A percentile compares a stretch with the other conserved stretches of the same genome.
These are phyloP conservation scores for Mayamaea pseudoterrestris DNA, from an alignment of 108 stramenopile genomes.

Conservation along the genomic window DNA sequence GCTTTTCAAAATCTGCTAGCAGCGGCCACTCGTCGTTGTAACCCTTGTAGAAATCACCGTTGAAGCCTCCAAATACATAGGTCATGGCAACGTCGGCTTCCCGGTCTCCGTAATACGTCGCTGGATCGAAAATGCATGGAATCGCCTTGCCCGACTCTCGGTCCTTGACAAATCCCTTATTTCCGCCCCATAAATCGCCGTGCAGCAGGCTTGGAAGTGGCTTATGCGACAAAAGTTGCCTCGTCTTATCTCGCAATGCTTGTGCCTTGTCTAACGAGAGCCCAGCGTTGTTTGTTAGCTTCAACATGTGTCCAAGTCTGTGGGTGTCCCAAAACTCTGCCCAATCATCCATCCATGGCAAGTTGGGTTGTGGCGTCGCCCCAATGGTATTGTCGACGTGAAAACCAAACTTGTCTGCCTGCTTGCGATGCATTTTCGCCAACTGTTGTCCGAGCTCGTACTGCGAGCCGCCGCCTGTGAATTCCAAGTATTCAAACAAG, in stretches of 20 bases:
- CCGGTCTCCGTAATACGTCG: constrained; percentile 73
- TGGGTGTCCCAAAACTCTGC: constrained; percentile 68
- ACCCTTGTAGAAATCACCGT: constrained; percentile 49
- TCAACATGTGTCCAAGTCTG: constrained; percentile 64
- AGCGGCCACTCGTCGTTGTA: constrained; percentile 67
- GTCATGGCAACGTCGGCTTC: constrained; percentile 67
- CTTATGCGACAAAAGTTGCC: constrained; percentile 43
- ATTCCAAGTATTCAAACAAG: constrained; percentile 63
- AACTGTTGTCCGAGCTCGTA: constrained; percentile 51
- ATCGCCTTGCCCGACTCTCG: constrained; percentile 24
- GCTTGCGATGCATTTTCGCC: constrained; percentile 32
- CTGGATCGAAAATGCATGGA: constrained; percentile 75
- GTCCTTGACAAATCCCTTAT: constrained; percentile 54
- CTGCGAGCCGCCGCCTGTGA: constrained; percentile 35
- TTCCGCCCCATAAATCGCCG: constrained; percentile 80
- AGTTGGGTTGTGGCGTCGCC: constrained; percentile 62
- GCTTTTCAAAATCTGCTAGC: constrained; percentile 27
- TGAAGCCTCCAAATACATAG: constrained; percentile 65
- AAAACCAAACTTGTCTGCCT: constrained; percentile 40
- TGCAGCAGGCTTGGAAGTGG: constrained; percentile 52
- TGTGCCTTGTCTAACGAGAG: constrained; percentile 13
- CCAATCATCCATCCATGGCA: constrained; percentile 62
- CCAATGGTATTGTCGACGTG: constrained; percentile 74
- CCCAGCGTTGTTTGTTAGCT: constrained; percentile 30
- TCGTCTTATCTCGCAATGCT: constrained; percentile 25